Evolutionary conservation across 306 rosid genomes (phyloP), one percentile per base, ranked within the genome.

Genomic region (Clitoria ternatea): DNA sequence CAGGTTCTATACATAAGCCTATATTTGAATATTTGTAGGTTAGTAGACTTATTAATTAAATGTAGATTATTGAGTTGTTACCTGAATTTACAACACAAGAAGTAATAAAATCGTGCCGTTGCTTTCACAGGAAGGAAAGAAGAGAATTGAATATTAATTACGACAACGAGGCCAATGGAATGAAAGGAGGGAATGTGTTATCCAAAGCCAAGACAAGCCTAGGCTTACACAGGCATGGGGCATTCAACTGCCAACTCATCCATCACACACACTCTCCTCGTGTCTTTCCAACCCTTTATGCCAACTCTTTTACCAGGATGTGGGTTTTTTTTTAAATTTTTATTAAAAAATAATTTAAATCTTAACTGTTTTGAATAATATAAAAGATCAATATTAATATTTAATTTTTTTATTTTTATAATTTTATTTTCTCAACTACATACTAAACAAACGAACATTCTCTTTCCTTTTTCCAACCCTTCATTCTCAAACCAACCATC

Each of bases 261-360:
- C 45, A 44, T 4, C 61, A 23, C 91, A 87, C 88, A 45, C 90
- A 74, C 77, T 40, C 20, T 81, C 22, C 79, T 55, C 88, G 92
- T 77, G 83, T 79, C 78, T 3, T 47, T 17, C 83, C 35, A 13
- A 12, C 14, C 18, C 23, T 37, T 6, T 27, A 0, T 22, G 53
- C 76, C 63, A 27, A 43, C 49, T 76, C 23, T 77, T 14, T 43
- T 11, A 3, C 29, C n/a, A n/a, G n/a, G n/a, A n/a, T n/a, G n/a
- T n/a, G n/a, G n/a, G n/a, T n/a, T n/a, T n/a, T n/a, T n/a, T n/a
- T n/a, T n/a, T n/a, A n/a, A n/a, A n/a, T n/a, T n/a, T n/a, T n/a
- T n/a, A n/a, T n/a, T n/a, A n/a, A n/a, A n/a, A n/a, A n/a, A n/a
- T n/a, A n/a, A n/a, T n/a, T n/a, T n/a, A n/a, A n/a, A n/a, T n/a